Evolutionary conservation across 768 basidiomycete genomes (phyloP).

Genomic region (Russula dissimulans): DNA sequence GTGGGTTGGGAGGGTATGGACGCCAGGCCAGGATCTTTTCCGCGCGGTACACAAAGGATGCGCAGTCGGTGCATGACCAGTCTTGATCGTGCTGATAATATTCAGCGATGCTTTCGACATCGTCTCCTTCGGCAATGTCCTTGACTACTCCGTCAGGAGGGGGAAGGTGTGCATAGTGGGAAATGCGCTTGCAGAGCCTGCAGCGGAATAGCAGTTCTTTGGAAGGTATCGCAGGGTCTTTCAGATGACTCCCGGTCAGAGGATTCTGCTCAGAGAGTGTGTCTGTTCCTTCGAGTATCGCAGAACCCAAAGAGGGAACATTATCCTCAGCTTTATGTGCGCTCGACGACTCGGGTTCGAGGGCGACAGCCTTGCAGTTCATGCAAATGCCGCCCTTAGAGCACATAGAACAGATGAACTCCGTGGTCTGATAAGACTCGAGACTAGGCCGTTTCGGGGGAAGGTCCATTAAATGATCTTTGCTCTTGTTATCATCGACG

Average conservation of each 20-base stretch:
- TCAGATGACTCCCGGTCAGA: neutral
- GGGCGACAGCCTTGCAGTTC: conserved; percentile 52
- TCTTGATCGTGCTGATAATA: conserved; percentile 46
- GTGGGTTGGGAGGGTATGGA: conserved; percentile 58
- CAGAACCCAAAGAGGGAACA: neutral
- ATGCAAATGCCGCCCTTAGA: conserved; percentile 73
- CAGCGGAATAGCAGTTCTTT: conserved; percentile 70
- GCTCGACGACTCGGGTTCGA: conserved; percentile 35
- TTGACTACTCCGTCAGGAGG: conserved; percentile 32
- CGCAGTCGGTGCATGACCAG: conserved; percentile 76
- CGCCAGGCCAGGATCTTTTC: conserved; percentile 93
- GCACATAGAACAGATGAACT: conserved; percentile 71
- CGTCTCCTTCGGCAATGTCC: conserved; percentile 24
- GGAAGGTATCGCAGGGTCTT: neutral
- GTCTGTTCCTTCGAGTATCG: neutral
- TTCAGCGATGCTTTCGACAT: conserved; percentile 38
- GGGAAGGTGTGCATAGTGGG: conserved; percentile 73
- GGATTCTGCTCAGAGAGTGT: neutral
- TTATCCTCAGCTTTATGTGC: neutral
- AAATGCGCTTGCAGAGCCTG: conserved; percentile 68
- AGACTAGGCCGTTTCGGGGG: conserved; percentile 14
- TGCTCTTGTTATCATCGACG: neutral
- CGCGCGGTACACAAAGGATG: conserved; percentile 55
- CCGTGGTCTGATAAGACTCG: conserved; percentile 47
- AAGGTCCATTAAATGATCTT: neutral